These are phyloP conservation scores for Dryas drummondii DNA, from an alignment of 306 rosid species.

Conservation along the genomic window DNA sequence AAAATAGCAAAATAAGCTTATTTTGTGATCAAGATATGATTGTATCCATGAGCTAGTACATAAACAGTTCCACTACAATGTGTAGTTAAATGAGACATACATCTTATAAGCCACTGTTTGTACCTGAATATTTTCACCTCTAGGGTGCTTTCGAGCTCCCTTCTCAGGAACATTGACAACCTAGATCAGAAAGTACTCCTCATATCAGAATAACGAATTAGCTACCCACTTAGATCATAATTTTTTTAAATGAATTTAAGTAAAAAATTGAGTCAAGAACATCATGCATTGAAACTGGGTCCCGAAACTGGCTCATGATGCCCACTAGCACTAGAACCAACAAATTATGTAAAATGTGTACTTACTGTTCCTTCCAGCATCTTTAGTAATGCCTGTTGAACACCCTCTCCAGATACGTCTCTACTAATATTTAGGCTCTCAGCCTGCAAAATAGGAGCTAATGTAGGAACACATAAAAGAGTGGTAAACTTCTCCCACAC, in stretches of 20 bases:
- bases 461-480: constrained; percentile 9
- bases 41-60: not conserved
- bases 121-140: constrained; percentile 97
- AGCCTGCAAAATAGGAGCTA: constrained; percentile 57
- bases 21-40: constrained; percentile 13
- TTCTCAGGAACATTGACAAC: constrained; percentile 97
- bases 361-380: constrained; percentile 99
- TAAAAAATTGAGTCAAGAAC: not conserved
- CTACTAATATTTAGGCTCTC: constrained; percentile 96
- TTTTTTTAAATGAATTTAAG: not conserved
- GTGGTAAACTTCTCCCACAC: not conserved
- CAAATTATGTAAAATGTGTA: constrained; percentile 22
- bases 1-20: not conserved
- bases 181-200: constrained; percentile 45
- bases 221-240: not conserved
- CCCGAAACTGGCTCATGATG: not conserved
- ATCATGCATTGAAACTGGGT: not conserved
- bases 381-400: constrained; percentile 93
- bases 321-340: not conserved
- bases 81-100: constrained; percentile 1
- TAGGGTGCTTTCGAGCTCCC: constrained; percentile 96
- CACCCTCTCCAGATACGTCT: constrained; percentile 99
- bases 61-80: constrained; percentile 1
- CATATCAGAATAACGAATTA: constrained; percentile 22
- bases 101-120: not conserved